Conservation (phyloP, 305 asterid genomes). For the Ruellia speciosa region DNA sequence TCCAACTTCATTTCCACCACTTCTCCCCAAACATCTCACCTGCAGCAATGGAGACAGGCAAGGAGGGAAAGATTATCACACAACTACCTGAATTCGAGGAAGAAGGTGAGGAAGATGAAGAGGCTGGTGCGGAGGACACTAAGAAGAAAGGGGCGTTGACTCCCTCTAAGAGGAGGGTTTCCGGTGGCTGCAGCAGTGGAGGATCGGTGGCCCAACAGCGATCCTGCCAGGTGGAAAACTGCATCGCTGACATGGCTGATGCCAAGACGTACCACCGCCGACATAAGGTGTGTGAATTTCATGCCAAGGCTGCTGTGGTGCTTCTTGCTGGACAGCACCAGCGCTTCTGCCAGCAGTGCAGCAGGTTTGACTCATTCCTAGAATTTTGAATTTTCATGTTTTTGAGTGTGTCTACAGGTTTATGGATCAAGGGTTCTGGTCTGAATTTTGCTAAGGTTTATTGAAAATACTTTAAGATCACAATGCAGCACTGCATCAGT, state of each 20-base stretch:
- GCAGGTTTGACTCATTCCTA: conserved; percentile 44
- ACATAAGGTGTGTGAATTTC: conserved; percentile 66
- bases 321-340: conserved; percentile 43
- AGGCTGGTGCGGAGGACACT: conserved; percentile 36
- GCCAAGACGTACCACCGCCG: conserved; percentile 68
- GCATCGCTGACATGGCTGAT: conserved; percentile 46
- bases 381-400: too few relatives aligned
- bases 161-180: conserved; percentile 30
- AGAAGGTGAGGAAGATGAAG: conserved; percentile 40
- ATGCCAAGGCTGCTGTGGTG: conserved; percentile 65
- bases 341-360: conserved; percentile 94
- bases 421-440: not conserved
- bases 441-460: not conserved
- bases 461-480: not conserved
- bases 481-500: not conserved
- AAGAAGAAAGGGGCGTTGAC: conserved; percentile 44
- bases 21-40: conserved; percentile 21
- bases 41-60: conserved; percentile 49
- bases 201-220: conserved; percentile 34
- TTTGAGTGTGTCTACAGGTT: not conserved
- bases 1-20: conserved; percentile 24
- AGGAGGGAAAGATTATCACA: conserved; percentile 46
- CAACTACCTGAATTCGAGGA: conserved; percentile 29
- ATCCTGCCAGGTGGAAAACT: conserved; percentile 59
- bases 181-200: conserved; percentile 23